These are phyloP conservation scores for Ascocoryne sarcoides DNA, from an alignment of 2,329 filamentous ascomycete genomes.

Conservation along the genomic window DNA sequence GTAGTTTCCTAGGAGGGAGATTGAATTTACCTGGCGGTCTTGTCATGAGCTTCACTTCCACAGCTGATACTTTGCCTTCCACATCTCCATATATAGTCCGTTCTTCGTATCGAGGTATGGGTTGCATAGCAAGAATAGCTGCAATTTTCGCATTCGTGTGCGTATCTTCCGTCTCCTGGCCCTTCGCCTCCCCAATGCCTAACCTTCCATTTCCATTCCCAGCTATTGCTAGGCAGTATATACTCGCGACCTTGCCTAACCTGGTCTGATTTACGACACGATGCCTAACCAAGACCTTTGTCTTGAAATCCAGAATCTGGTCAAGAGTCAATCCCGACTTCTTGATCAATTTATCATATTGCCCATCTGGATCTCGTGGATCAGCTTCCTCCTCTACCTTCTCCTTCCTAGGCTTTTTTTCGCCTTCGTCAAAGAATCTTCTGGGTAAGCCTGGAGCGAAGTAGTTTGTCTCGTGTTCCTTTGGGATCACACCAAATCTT, in stretches of 20 bases:
- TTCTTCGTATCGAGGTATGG: slow-evolving; percentile 84
- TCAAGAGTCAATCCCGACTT: slow-evolving; percentile 45
- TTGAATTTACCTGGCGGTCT: slow-evolving; percentile 71
- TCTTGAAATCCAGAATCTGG: slow-evolving; percentile 46
- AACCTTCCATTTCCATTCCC: slow-evolving; percentile 81
- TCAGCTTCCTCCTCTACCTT: slow-evolving; percentile 18
- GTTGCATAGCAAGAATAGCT: slow-evolving; percentile 86
- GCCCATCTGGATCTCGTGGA: slow-evolving; percentile 27
- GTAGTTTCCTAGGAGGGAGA: background rate
- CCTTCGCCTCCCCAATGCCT: slow-evolving; percentile 86
- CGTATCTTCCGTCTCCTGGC: slow-evolving; percentile 61
- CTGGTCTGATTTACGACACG: slow-evolving; percentile 86
- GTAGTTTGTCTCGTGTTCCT: slow-evolving; percentile 8
- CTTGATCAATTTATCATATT: slow-evolving; percentile 31
- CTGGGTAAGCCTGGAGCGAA: slow-evolving; percentile 22
- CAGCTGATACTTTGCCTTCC: slow-evolving; percentile 77
- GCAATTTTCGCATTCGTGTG: slow-evolving; percentile 64
- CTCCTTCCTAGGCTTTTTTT: slow-evolving; percentile 10
- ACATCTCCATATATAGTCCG: slow-evolving; percentile 86
- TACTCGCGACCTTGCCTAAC: slow-evolving; percentile 80
- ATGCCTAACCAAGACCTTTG: slow-evolving; percentile 67
- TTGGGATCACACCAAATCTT: slow-evolving; percentile 16
- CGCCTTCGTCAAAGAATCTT: slow-evolving; percentile 12
- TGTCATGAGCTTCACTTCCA: slow-evolving; percentile 69
- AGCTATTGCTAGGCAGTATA: slow-evolving; percentile 70